A percentile compares a stretch with the other conserved stretches of the same genome.
These are phyloP conservation scores for Eucalyptus microcorys DNA, from an alignment of 345 rosid species.

Conservation along the genomic window DNA sequence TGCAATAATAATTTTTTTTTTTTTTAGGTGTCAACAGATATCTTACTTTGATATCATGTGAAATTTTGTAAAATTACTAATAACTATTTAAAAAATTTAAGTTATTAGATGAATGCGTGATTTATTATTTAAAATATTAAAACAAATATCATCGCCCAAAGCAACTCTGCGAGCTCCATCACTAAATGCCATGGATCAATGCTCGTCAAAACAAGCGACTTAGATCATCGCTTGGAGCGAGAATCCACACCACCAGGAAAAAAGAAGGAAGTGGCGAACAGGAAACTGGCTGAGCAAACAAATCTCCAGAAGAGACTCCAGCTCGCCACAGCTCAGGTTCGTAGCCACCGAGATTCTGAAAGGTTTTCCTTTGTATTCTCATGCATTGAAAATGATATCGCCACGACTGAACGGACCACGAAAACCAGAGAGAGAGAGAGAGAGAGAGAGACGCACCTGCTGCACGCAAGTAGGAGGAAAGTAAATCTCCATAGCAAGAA, in stretches of 20 bases:
- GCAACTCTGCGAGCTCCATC: not conserved
- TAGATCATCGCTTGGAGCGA: not conserved
- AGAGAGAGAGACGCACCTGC: constrained; percentile 37
- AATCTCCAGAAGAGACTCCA: not conserved
- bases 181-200: not conserved
- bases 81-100: no score
- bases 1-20: no score
- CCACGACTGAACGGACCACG: not conserved
- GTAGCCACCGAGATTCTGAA: not conserved
- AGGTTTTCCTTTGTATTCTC: not conserved
- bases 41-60: accelerated
- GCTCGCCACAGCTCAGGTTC: not conserved
- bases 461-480: constrained; percentile 93
- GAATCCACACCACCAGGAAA: not conserved
- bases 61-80: no score
- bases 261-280: not conserved
- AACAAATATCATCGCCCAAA: not conserved
- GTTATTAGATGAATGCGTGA: accelerated
- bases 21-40: no score
- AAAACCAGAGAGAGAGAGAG: not conserved
- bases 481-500: constrained; percentile 85
- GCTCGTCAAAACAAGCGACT: not conserved
- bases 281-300: not conserved
- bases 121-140: no score
- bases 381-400: not conserved